A percentile compares a stretch with the other conserved stretches of the same genome.
Evolutionary conservation across 345 rosid species (phyloP).

Genomic region (Garcia nutans): DNA sequence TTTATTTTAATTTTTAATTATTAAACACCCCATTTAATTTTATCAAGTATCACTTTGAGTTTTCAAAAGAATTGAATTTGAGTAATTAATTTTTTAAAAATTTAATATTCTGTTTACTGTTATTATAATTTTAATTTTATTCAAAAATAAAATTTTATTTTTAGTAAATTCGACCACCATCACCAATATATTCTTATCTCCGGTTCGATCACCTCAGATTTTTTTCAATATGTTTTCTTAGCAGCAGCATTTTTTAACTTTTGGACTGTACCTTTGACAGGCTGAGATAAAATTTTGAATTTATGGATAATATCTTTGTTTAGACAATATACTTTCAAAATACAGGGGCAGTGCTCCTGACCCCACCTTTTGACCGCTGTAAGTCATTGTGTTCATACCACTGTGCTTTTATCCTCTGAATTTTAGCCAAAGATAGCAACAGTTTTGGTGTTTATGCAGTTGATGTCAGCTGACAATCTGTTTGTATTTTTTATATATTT

Average conservation of each 20-base stretch:
- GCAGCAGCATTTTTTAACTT: background rate
- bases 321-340: background rate
- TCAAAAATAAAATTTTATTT: too few relatives aligned
- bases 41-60: too few relatives aligned
- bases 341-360: background rate
- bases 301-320: background rate
- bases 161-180: too few relatives aligned
- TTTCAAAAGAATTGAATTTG: too few relatives aligned
- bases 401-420: background rate
- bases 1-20: too few relatives aligned
- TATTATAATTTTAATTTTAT: too few relatives aligned
- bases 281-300: background rate
- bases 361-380: background rate
- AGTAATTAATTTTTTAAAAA: too few relatives aligned
- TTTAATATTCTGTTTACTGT: too few relatives aligned
- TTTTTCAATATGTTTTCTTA: background rate
- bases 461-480: constrained; percentile 7
- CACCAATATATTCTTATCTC: background rate
- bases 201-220: background rate
- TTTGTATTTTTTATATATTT: background rate
- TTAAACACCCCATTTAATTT: too few relatives aligned
- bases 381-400: background rate
- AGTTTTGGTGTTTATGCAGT: background rate
- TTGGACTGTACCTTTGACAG: background rate
- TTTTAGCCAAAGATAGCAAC: background rate